A percentile compares a stretch with the other conserved stretches of the same genome.
Conservation (phyloP, 106 monocot species). For the Narthecium ossifragum region DNA sequence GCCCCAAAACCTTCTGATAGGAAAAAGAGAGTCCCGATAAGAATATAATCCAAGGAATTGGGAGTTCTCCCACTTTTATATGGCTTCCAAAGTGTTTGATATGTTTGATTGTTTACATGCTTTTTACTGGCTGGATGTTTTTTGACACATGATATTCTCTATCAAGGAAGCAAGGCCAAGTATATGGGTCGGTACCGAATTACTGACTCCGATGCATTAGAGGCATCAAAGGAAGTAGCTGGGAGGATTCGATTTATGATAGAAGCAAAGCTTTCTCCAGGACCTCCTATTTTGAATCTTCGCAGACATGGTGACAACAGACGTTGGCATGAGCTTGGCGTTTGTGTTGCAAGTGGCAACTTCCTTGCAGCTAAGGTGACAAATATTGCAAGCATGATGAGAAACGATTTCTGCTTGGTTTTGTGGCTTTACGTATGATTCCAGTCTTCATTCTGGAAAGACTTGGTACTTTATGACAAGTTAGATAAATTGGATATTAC, state of each 20-base stretch:
- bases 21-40: too few relatives aligned
- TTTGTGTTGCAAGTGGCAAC: slow-evolving; percentile 76
- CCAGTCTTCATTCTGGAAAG: too few relatives aligned
- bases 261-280: slow-evolving; percentile 94
- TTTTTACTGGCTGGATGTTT: not conserved
- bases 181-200: slow-evolving; percentile 79
- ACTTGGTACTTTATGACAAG: not conserved
- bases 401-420: not conserved
- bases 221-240: slow-evolving; percentile 85
- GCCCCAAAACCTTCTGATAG: too few relatives aligned
- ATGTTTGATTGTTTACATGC: not conserved
- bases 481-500: not conserved
- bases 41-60: too few relatives aligned
- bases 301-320: slow-evolving; percentile 85
- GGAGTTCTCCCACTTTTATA: too few relatives aligned
- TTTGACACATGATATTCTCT: not conserved
- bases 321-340: slow-evolving; percentile 92
- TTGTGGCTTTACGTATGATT: too few relatives aligned
- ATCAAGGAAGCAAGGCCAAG: slow-evolving; percentile 45
- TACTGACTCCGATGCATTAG: slow-evolving; percentile 66
- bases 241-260: slow-evolving; percentile 69
- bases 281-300: slow-evolving; percentile 78
- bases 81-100: too few relatives aligned
- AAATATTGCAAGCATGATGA: not conserved
- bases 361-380: slow-evolving; percentile 94